Percentiles rank a stretch among this genome's conserved stretches.
Evolutionary conservation across 1,284 basidiomycete species (phyloP).

Genomic region (Trichosporon sp.): DNA sequence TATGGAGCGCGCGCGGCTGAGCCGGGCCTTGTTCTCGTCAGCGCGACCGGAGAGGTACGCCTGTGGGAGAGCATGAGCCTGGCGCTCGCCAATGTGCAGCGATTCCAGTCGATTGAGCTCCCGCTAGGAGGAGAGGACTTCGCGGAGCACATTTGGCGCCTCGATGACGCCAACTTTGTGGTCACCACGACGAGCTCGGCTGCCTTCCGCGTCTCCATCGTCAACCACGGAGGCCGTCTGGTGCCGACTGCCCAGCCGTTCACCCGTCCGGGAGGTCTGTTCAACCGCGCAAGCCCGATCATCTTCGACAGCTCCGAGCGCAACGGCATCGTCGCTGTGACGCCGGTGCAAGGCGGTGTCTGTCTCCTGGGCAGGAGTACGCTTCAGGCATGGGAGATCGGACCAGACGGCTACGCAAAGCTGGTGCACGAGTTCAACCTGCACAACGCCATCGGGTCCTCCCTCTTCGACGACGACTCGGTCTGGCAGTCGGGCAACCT

Average conservation of each 20-base stretch:
- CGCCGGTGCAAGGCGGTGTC: constrained; percentile 16
- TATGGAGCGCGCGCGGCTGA: constrained; percentile 37
- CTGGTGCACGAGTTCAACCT: constrained; percentile 38
- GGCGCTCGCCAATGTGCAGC: constrained; percentile 42
- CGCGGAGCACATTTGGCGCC: constrained; percentile 36
- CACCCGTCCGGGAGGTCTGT: constrained; percentile 40
- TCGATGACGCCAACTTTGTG: constrained; percentile 40
- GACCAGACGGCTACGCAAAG: constrained; percentile 26
- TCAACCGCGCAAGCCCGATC: constrained; percentile 31
- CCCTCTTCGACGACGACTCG: constrained; percentile 26
- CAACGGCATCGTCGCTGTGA: constrained; percentile 29
- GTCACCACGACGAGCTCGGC: constrained; percentile 43
- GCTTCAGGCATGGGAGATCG: constrained; percentile 39
- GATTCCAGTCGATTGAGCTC: constrained; percentile 27
- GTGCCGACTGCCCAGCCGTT: constrained; percentile 31
- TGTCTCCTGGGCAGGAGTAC: constrained; percentile 35
- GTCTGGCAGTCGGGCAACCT: constrained; percentile 25
- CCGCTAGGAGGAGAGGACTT: constrained; percentile 45
- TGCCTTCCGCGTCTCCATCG: constrained; percentile 39
- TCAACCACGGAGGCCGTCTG: constrained; percentile 33
- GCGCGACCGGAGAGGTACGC: constrained; percentile 42
- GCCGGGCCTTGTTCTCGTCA: constrained; percentile 48
- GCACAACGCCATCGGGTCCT: constrained; percentile 27
- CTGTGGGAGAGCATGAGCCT: constrained; percentile 48
- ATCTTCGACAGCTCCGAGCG: constrained; percentile 32